Percentiles rank a stretch among this genome's conserved stretches.
These are phyloP conservation scores for Racocetra persica DNA, from an alignment of 371 early-diverging fungal species.

Conservation along the genomic window DNA sequence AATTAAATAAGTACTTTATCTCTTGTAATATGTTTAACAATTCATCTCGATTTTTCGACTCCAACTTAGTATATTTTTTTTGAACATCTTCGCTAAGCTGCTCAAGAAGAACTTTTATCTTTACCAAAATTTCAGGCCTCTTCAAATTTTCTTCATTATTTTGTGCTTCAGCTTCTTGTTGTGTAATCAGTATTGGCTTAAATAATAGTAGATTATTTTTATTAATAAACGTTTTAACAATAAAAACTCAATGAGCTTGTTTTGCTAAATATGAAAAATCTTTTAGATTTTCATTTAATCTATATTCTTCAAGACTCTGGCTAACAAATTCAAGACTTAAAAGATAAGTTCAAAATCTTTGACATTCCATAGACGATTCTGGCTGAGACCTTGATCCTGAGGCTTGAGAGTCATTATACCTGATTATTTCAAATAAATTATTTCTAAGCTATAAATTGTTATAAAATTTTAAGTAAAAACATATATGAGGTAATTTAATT, in stretches of 20 bases:
- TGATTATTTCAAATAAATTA: background rate
- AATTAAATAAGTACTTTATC: no score
- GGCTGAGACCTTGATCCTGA: background rate
- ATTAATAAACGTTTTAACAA: constrained; percentile 5
- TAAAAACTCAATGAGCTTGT: background rate
- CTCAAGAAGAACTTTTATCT: background rate
- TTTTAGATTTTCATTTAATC: background rate
- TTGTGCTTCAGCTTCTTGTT: background rate
- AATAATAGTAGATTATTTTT: background rate
- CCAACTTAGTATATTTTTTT: constrained; percentile 7
- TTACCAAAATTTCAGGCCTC: background rate
- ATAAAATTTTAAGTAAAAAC: no score
- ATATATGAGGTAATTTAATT: no score
- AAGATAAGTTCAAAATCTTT: background rate
- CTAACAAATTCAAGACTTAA: background rate
- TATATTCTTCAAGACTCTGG: background rate
- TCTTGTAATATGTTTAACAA: constrained; percentile 2
- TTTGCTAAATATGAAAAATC: background rate
- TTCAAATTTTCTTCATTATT: background rate
- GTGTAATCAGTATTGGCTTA: background rate
- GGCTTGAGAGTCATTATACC: background rate
- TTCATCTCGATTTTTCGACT: background rate
- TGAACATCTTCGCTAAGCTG: background rate
- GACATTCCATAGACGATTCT: background rate
- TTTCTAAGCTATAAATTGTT: background rate